Base-by-base conservation (phyloP, 495 filamentous ascomycete species). In the Corynascus novoguineensis region DNA sequence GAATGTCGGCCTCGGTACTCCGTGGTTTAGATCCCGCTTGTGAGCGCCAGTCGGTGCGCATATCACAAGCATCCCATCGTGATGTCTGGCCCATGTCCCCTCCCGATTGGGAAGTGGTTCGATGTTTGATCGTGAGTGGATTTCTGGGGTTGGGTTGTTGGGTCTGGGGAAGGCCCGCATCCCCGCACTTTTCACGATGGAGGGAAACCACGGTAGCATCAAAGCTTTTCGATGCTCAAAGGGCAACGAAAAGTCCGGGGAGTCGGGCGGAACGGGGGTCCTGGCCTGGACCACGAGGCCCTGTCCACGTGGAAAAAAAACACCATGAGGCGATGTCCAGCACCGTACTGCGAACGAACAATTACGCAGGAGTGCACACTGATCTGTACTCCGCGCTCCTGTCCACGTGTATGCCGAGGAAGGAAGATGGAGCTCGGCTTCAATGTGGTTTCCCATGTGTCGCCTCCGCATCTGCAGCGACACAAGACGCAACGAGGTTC, bases 111-210 rank as follows among this genome's bases (percentile, higher is more conserved):
- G 22, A 22, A 35, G 1, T 44, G 55, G 48, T 58, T 47, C 40
- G 49, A 58, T 53, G 48, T 58, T 47, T 32, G 49, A 58, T 53
- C 38, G 32, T 35, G 55, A 37, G 55, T 58, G 55, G 55, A 21
- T 46, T 51, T 40, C 29, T 21, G 41, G 40, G 40, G 12, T 53
- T 31, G 40, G 40, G 12, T 53, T 31, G 7, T 53, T 40, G 56
- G 56, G 48, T 58, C 56, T 58, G 56, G 56, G 56, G 56, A 52
- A 58, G 49, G 56, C 49, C 55, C 40, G 48, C 49, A 17, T 58
- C 56, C 49, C 56, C 56, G 56, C 56, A 58, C n/a, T n/a, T n/a
- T n/a, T 5, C 45, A 25, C 47, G 21, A 53, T 45, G 45, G 53
- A 56, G 35, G 51, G 51, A 40, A 40, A 32, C 32, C 27, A 57